These are phyloP conservation scores for Umbelopsis sp. DNA, from an alignment of 192 early-diverging fungal genomes.

Conservation along the genomic window DNA sequence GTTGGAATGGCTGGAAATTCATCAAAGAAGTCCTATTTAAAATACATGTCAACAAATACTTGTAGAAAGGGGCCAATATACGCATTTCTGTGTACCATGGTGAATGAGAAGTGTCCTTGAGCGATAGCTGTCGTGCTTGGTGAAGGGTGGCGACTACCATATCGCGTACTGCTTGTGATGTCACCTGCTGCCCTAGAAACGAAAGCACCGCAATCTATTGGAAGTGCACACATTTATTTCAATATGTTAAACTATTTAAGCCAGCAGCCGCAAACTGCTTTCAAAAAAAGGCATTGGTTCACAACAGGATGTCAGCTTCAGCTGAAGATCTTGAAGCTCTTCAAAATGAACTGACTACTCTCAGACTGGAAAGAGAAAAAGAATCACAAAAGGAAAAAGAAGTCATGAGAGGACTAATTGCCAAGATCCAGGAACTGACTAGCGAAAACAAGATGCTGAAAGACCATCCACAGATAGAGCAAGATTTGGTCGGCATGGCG, in stretches of 20 bases:
- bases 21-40: not conserved
- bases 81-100: not conserved
- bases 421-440: constrained; percentile 30
- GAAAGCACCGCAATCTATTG: too few species aligned
- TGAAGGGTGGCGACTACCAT: too few species aligned
- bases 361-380: constrained; percentile 10
- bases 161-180: too few species aligned
- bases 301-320: not conserved
- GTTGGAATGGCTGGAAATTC: constrained; percentile 8
- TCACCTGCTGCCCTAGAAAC: too few species aligned
- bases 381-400: constrained; percentile 33
- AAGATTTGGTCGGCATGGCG: not conserved
- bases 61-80: too few species aligned
- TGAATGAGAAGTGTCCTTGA: too few species aligned
- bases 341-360: constrained; percentile 13
- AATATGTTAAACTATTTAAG: too few species aligned
- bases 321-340: constrained; percentile 2
- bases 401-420: constrained; percentile 32
- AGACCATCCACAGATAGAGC: not conserved
- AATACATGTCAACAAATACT: not conserved
- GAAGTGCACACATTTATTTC: too few species aligned
- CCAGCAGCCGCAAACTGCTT: too few species aligned
- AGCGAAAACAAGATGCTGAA: constrained; percentile 25
- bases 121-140: too few species aligned
- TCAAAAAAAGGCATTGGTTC: too few species aligned